phyloP scores from a whole-genome alignment of 768 basidiomycete species.

The Auricularia sp. region DNA sequence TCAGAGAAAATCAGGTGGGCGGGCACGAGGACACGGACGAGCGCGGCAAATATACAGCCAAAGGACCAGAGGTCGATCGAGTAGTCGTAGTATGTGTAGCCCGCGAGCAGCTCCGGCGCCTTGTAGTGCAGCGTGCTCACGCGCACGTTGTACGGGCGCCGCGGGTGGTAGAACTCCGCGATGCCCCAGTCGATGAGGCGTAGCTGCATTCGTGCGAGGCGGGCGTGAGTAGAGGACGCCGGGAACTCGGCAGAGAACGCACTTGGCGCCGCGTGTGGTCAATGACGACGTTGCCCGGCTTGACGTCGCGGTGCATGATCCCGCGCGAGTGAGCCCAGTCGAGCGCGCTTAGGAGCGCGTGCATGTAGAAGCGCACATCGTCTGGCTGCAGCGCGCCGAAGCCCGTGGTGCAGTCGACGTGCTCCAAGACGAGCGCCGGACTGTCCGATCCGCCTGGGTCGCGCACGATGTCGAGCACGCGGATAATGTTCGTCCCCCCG shows the following conservation, averaged over 20 bases:
- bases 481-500: constrained; percentile 41
- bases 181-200: constrained; percentile 67
- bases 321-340: constrained; percentile 65
- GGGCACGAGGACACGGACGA: constrained; percentile 30
- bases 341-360: constrained; percentile 57
- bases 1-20: not conserved
- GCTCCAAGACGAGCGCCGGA: constrained; percentile 58
- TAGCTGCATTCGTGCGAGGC: constrained; percentile 21
- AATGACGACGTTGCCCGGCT: constrained; percentile 67
- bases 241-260: constrained; percentile 11
- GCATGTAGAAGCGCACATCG: constrained; percentile 59
- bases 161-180: constrained; percentile 66
- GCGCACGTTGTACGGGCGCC: constrained; percentile 60
- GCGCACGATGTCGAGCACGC: constrained; percentile 54
- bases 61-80: constrained; percentile 64
- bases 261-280: constrained; percentile 54
- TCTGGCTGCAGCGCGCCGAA: constrained; percentile 50
- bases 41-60: constrained; percentile 65
- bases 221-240: not conserved
- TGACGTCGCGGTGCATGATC: constrained; percentile 62
- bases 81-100: constrained; percentile 64
- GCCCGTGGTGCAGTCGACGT: constrained; percentile 50
- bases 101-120: constrained; percentile 60
- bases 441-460: constrained; percentile 46
- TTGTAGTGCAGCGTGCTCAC: constrained; percentile 67